These are phyloP conservation scores for Vishniacozyma victoriae DNA, from an alignment of 768 basidiomycete species.

Conservation along the genomic window DNA sequence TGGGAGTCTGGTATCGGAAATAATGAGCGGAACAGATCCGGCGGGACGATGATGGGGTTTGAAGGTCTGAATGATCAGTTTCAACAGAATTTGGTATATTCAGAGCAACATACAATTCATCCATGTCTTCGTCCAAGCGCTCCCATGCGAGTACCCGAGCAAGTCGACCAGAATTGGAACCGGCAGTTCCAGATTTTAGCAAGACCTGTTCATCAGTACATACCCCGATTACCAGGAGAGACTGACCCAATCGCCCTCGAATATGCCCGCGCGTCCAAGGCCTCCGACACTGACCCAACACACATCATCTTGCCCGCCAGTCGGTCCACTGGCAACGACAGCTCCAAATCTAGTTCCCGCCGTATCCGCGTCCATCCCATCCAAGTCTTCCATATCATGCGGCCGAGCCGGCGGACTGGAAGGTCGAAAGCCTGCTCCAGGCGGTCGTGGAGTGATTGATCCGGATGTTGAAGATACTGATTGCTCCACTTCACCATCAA, in stretches of 20 bases:
- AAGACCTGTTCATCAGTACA: constrained; percentile 6
- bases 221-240: not conserved
- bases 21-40: constrained; percentile 28
- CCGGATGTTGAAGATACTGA: constrained; percentile 25
- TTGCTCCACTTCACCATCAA: constrained; percentile 5
- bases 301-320: constrained; percentile 15
- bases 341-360: constrained; percentile 22
- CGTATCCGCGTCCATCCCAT: constrained; percentile 3
- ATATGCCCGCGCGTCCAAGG: constrained; percentile 42
- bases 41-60: constrained; percentile 36
- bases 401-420: constrained; percentile 8
- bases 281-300: constrained; percentile 42
- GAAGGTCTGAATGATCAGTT: constrained; percentile 16
- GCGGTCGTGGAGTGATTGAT: constrained; percentile 32
- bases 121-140: constrained; percentile 18
- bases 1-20: constrained; percentile 3
- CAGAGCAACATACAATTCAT: constrained; percentile 20
- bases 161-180: constrained; percentile 14
- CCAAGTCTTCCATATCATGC: constrained; percentile 9
- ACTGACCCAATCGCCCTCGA: constrained; percentile 45
- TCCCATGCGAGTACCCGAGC: constrained; percentile 38
- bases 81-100: not conserved
- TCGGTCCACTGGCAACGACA: constrained; percentile 7
- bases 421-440: constrained; percentile 1
- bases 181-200: not conserved